These are phyloP conservation scores for Dioscorea cayenensis DNA, from an alignment of 116 monocot genomes.

Conservation along the genomic window DNA sequence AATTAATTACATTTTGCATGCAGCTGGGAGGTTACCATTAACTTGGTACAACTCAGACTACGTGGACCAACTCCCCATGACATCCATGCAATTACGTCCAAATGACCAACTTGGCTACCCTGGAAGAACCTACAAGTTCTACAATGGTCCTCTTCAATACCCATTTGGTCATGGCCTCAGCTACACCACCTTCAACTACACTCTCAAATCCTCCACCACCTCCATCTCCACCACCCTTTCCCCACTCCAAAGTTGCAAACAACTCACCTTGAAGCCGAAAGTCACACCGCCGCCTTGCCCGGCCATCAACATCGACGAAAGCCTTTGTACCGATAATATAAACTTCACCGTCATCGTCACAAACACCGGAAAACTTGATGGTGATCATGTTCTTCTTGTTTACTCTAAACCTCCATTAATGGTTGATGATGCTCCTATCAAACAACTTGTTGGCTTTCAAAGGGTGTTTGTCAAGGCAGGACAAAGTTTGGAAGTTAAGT, in stretches of 20 bases:
- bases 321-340: constrained; percentile 1
- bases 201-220: not conserved
- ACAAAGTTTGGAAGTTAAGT: not conserved
- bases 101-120: constrained; percentile 10
- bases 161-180: constrained; percentile 10
- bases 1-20: no score
- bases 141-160: not conserved
- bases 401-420: constrained; percentile 7
- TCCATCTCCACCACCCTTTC: not conserved
- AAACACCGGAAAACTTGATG: constrained; percentile 8
- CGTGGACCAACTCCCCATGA: not conserved
- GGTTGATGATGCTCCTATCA: constrained; percentile 5
- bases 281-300: constrained; percentile 6
- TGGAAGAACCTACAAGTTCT: constrained; percentile 28
- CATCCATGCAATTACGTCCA: constrained; percentile 16
- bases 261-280: not conserved
- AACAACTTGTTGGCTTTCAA: constrained; percentile 7
- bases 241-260: constrained; percentile 3
- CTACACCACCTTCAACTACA: constrained; percentile 20
- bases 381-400: constrained; percentile 11
- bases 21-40: constrained; percentile 17
- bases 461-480: constrained; percentile 2
- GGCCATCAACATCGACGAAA: not conserved
- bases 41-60: constrained; percentile 22
- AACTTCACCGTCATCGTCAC: constrained; percentile 10